Base-by-base conservation (phyloP, 2,329 filamentous ascomycete genomes). In the Colletotrichum horii region DNA sequence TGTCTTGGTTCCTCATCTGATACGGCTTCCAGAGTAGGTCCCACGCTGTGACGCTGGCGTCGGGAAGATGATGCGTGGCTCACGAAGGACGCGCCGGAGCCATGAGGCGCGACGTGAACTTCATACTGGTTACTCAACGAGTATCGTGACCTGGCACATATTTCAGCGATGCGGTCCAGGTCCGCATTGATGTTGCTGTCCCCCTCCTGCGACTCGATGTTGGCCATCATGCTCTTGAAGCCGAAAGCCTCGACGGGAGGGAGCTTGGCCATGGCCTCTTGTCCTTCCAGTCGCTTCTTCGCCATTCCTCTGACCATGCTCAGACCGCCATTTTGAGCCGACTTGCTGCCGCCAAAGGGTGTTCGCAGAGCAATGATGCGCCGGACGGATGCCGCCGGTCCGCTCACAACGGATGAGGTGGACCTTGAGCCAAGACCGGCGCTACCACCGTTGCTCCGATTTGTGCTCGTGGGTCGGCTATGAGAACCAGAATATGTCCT, bases 121-220 rank as follows among this genome's bases (percentile, higher is more conserved):
- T 93, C 92, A 79, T 93, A 93, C 80, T 93, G 91, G 81, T 93
- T 92, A 82, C 91, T 93, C 67, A 93, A 81, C 55, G 91, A 93
- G 81, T 93, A 93, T 58, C 90, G 88, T 15, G 91, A 93, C 38
- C 90, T 87, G 48, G 92, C 92, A 83, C 91, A 93, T 36, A 93
- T 93, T 81, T 93, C 91, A 14, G 92, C 92, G 79, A 93, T 93
- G 55, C 91, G 88, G 76, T 93, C 91, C 66, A 93, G 84, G 79
- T 93, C 91, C 15, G 91, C 86, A 67, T 87, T 87, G 75, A 93
- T 90, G 74, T 89, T 87, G 65, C 83, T 83, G 8, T 83, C 83
- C 6, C 79, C 80, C 66, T 85, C 84, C 66, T 86, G 84, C 2
- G 84, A 84, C 75, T 90, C 86, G 64, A 91, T 86, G 74, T 90